These are phyloP conservation scores for Neurospora tetraspora DNA, from an alignment of 495 filamentous ascomycete genomes.

Conservation along the genomic window DNA sequence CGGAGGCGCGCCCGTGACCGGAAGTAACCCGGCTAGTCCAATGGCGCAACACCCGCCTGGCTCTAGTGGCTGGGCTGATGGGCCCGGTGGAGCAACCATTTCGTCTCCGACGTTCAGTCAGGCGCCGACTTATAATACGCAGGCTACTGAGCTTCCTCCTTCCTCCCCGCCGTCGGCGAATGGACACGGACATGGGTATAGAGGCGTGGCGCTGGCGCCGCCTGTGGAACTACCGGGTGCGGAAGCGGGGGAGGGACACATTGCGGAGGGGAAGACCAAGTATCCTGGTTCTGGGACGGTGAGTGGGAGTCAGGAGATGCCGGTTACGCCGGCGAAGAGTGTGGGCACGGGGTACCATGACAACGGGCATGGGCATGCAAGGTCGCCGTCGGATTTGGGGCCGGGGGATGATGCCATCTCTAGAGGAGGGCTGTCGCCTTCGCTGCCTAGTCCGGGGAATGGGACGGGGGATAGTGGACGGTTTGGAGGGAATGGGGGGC, in stretches of 20 bases:
- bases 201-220: constrained; percentile 1
- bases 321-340: not conserved
- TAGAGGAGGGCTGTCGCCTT: not conserved
- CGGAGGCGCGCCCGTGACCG: not conserved
- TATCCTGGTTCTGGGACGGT: not conserved
- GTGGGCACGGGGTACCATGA: not conserved
- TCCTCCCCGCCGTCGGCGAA: not conserved
- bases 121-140: not conserved
- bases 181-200: not conserved
- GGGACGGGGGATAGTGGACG: not conserved
- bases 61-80: not conserved
- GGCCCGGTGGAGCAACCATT: not conserved
- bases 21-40: not conserved
- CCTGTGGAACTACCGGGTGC: not conserved
- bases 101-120: not conserved
- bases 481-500: not conserved
- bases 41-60: not conserved
- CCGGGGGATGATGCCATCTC: not conserved
- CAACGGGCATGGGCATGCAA: not conserved
- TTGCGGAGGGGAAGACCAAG: not conserved
- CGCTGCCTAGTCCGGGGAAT: not conserved
- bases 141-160: not conserved
- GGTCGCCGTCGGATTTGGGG: not conserved
- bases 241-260: not conserved
- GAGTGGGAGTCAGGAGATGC: not conserved